These are phyloP conservation scores for Pachyrhizus erosus DNA, from an alignment of 306 rosid genomes.

Conservation along the genomic window DNA sequence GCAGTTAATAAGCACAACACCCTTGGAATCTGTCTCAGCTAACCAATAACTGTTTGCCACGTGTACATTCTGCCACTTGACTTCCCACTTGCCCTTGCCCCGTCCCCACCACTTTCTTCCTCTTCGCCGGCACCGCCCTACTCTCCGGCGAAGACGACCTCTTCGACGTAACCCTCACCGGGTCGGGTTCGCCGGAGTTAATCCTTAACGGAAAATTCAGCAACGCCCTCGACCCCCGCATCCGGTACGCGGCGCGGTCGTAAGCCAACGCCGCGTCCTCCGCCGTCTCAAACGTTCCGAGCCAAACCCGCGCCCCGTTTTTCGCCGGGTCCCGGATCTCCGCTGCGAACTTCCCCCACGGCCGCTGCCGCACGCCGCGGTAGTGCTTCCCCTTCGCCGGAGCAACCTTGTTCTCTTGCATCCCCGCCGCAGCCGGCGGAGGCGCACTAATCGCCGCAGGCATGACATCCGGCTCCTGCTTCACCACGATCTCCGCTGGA, in stretches of 20 bases:
- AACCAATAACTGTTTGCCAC: constrained; percentile 44
- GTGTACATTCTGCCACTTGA: constrained; percentile 39
- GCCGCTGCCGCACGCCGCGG: constrained; percentile 90
- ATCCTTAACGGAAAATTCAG: constrained; percentile 88
- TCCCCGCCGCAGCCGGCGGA: not conserved
- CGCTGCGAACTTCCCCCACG: constrained; percentile 99
- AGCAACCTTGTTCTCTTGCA: not conserved
- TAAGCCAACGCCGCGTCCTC: constrained; percentile 97
- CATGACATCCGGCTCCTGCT: constrained; percentile 59
- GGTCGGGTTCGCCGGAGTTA: constrained; percentile 95
- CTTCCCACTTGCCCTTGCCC: constrained; percentile 41
- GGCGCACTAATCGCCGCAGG: not conserved
- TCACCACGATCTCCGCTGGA: constrained; percentile 27
- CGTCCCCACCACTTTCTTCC: constrained; percentile 47
- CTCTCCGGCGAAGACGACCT: constrained; percentile 63
- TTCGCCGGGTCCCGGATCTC: constrained; percentile 98
- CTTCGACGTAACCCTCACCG: constrained; percentile 80
- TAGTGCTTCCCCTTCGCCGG: constrained; percentile 85
- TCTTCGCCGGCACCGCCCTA: constrained; percentile 58
- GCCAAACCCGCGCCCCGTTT: constrained; percentile 97
- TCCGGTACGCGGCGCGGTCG: constrained; percentile 88
- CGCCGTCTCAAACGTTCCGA: constrained; percentile 92
- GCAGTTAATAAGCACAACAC: constrained; percentile 14
- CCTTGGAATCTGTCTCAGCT: constrained; percentile 17
- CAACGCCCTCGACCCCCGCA: constrained; percentile 89